These are phyloP conservation scores for Macrotyloma uniflorum DNA, from an alignment of 306 rosid genomes.

Conservation along the genomic window DNA sequence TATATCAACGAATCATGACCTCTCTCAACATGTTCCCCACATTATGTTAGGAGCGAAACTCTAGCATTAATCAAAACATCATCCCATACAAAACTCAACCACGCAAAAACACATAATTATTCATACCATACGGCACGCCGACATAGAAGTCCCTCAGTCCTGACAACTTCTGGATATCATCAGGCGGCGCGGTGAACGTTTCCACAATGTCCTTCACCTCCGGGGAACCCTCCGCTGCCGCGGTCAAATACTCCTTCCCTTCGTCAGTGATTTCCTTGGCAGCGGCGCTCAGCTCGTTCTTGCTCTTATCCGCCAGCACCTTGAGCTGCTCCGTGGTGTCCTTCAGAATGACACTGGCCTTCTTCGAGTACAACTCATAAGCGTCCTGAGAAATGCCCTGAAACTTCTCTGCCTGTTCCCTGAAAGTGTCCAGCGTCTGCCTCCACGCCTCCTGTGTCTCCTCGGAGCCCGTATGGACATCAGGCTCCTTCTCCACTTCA, in stretches of 20 bases:
- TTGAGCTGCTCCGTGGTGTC: constrained; percentile 77
- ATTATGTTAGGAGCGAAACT: not conserved
- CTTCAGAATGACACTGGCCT: constrained; percentile 66
- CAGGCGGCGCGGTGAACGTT: constrained; percentile 62
- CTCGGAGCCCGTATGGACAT: constrained; percentile 45
- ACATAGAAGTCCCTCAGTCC: constrained; percentile 74
- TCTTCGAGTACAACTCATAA: constrained; percentile 75
- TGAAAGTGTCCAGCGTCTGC: constrained; percentile 71
- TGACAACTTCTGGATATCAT: constrained; percentile 64
- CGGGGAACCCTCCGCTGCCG: constrained; percentile 74
- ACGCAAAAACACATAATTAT: constrained; percentile 1
- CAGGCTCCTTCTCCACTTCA: constrained; percentile 60
- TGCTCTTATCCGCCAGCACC: constrained; percentile 81
- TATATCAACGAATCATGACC: not conserved
- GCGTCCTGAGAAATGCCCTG: constrained; percentile 83
- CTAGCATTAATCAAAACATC: not conserved
- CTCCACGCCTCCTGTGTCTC: constrained; percentile 85
- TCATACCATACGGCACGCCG: constrained; percentile 94
- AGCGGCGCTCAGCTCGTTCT: constrained; percentile 58
- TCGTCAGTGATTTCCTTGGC: constrained; percentile 76
- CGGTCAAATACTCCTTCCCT: constrained; percentile 68
- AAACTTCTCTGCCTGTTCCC: constrained; percentile 79
- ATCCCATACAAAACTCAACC: not conserved
- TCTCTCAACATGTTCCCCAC: constrained; percentile 21
- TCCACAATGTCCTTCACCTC: constrained; percentile 88